Evolutionary conservation across 768 basidiomycete species (phyloP).

Genomic region (Suillus variegatus): DNA sequence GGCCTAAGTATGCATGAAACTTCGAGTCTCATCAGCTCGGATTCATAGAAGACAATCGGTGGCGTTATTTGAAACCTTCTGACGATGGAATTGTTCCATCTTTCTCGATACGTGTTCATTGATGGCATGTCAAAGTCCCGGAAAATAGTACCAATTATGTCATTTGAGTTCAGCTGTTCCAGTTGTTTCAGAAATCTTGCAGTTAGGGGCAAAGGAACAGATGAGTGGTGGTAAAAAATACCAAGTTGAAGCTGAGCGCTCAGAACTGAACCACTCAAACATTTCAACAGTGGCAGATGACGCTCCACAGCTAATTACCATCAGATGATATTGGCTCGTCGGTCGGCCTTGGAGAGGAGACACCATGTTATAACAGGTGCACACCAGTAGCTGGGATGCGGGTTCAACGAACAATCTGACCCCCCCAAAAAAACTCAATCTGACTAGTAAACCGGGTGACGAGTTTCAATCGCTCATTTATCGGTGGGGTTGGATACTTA

Average conservation of each 20-base stretch:
- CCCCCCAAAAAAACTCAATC: neutral
- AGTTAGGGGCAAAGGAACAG: conserved; percentile 16
- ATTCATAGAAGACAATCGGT: neutral
- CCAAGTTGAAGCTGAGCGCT: neutral
- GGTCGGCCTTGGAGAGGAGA: neutral
- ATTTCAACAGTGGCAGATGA: conserved; percentile 9
- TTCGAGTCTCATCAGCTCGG: conserved; percentile 6
- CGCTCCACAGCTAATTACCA: conserved; percentile 12
- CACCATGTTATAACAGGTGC: conserved; percentile 15
- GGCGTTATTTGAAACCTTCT: neutral
- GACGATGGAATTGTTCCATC: conserved; percentile 17
- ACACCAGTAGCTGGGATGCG: neutral
- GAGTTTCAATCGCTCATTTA: neutral
- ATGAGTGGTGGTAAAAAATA: conserved; percentile 4
- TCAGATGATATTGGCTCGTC: conserved; percentile 16
- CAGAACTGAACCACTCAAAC: neutral
- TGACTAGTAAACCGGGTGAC: neutral
- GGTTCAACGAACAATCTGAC: neutral
- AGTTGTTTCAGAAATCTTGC: conserved; percentile 15
- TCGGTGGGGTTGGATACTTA: neutral
- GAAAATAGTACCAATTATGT: conserved; percentile 15
- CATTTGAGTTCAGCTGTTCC: neutral
- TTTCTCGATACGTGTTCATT: conserved; percentile 12
- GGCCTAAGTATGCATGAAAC: neutral
- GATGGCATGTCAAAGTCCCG: conserved; percentile 21